Conservation (phyloP, 257 asterid genomes). For the Galeopsis tetrahit region DNA sequence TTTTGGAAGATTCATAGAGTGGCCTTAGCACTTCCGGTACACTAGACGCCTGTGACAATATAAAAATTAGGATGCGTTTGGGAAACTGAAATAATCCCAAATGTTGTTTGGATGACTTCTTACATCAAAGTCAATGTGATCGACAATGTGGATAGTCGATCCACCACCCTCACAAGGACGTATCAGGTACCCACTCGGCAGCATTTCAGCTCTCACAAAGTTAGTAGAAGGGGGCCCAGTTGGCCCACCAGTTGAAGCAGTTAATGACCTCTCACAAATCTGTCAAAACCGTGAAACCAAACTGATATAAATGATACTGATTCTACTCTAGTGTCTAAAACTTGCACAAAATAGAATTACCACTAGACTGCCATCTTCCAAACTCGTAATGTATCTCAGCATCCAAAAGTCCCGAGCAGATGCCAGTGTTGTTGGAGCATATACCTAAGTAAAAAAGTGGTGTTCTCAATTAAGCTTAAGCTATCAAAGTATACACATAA, state of each 20-base stretch:
- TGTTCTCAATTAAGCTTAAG: not conserved
- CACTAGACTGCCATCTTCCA: conserved; percentile 98
- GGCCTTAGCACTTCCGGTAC: conserved; percentile 97
- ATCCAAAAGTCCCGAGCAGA: conserved; percentile 98
- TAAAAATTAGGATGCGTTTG: not conserved
- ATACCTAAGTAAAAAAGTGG: conserved; percentile 47
- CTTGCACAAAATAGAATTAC: conserved; percentile 40
- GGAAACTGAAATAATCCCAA: not conserved
- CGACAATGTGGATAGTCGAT: conserved; percentile 88
- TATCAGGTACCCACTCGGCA: conserved; percentile 88
- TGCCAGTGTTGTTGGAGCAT: conserved; percentile 96
- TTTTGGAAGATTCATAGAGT: conserved; percentile 93
- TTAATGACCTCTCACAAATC: conserved; percentile 94
- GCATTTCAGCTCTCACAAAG: conserved; percentile 88
- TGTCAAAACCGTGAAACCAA: conserved; percentile 28
- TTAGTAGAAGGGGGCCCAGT: conserved; percentile 74
- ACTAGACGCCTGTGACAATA: conserved; percentile 61
- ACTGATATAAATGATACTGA: not conserved
- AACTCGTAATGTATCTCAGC: conserved; percentile 69
- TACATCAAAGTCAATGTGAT: conserved; percentile 87
- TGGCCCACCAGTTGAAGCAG: conserved; percentile 84
- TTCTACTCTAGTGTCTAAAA: not conserved
- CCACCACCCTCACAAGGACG: conserved; percentile 99
- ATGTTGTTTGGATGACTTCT: conserved; percentile 21
- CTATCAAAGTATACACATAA: not conserved